Evolutionary conservation across 202 grass and related monocot species (phyloP).

Genomic region (Setaria italica): DNA sequence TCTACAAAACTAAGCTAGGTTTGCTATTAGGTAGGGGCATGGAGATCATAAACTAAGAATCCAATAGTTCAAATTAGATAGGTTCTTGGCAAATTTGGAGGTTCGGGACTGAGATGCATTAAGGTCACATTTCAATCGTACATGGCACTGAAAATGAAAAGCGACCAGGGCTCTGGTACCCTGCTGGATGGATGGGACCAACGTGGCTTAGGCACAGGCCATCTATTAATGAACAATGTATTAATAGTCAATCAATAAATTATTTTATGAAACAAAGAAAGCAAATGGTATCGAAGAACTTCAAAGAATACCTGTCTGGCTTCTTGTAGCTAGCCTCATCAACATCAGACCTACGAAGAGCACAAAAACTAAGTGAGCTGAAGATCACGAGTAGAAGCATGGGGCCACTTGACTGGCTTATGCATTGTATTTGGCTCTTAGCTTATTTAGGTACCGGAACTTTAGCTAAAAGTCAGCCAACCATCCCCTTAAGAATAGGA

Average conservation of each 20-base stretch:
- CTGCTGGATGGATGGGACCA: background rate
- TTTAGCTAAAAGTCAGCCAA: background rate
- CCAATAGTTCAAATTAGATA: too few species aligned
- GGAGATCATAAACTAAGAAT: too few species aligned
- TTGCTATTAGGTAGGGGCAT: too few species aligned
- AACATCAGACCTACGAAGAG: background rate
- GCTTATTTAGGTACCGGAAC: too few species aligned
- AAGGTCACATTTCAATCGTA: too few species aligned
- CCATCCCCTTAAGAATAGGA: background rate
- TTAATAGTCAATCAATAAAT: background rate
- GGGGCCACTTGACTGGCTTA: background rate
- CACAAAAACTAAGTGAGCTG: background rate
- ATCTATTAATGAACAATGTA: constrained; percentile 8
- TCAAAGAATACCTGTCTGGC: background rate
- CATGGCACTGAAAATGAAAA: too few species aligned
- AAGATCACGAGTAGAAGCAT: background rate
- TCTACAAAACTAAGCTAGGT: too few species aligned
- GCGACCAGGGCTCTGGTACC: background rate
- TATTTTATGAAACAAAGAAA: constrained; percentile 9
- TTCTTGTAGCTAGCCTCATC: too few species aligned
- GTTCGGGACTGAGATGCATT: too few species aligned
- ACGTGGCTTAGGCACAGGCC: constrained; percentile 10
- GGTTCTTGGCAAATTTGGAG: too few species aligned
- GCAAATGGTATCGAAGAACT: background rate
- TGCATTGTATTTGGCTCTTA: background rate